Conservation (phyloP, 352 stramenopile genomes). For the Saprolegnia diclina region DNA sequence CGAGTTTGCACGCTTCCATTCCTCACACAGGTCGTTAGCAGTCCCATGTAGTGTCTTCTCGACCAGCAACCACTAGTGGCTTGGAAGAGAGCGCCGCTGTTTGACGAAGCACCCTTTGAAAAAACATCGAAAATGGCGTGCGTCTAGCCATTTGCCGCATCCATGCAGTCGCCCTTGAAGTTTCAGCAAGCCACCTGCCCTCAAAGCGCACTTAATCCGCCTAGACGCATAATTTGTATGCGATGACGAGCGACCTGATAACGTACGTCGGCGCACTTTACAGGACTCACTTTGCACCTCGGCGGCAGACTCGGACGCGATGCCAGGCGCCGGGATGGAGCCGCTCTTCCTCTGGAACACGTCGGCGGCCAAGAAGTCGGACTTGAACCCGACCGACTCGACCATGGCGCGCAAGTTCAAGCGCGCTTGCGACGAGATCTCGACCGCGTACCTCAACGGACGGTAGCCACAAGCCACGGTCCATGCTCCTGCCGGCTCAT, state of each 20-base stretch:
- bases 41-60: no score
- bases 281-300: not conserved
- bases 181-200: not conserved
- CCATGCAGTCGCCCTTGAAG: no score
- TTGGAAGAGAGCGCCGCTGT: no score
- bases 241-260: not conserved
- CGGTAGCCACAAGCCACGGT: not conserved
- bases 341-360: conserved; percentile 1
- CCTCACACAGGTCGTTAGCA: no score
- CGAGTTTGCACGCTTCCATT: no score
- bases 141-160: not conserved
- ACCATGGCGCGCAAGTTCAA: not conserved
- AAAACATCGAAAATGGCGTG: not conserved
- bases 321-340: not conserved
- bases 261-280: not conserved
- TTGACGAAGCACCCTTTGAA: no score
- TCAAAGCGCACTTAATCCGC: not conserved
- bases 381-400: not conserved
- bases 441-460: conserved; percentile 4
- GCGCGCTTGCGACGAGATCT: conserved; percentile 14
- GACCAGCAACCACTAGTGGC: no score
- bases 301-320: not conserved
- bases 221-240: no score
- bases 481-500: not conserved
- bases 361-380: not conserved